Evolutionary conservation across 1,284 basidiomycete species (phyloP), one percentile per base, ranked within the genome.

Genomic region (Schizophyllum commune): DNA sequence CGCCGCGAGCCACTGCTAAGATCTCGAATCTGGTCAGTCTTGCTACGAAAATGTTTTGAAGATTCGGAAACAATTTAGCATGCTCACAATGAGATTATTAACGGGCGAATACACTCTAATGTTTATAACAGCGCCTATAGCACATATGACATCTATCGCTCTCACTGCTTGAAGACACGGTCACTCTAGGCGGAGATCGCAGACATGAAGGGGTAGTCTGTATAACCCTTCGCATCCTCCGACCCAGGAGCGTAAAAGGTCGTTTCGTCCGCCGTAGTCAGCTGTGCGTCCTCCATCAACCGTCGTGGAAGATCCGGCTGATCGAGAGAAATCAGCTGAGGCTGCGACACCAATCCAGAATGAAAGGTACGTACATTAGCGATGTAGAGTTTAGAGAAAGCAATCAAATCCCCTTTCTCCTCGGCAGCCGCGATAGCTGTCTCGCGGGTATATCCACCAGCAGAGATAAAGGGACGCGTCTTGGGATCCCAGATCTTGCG

Each of bases 271-370:
- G 61, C 65, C 7, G 60, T 56, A 4, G 62, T 64, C 7, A 75
- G 62, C 1, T 70, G 68, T 4, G 73, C 58, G 53, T 72, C 62
- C 54, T 73, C 62, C 55, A 66, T 63, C 11, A 76, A 62, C 2
- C 82, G 75, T 11, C 71, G 65, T 0, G 77, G 77, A 0, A 84
- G 72, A 65, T 84, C 83, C 15, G 83, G 82, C 76, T 79, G 60
- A 59, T 79, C 74, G 34, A n/a, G 17, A 22, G 55, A 4, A 58
- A 21, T 59, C 51, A 47, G 39, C 27, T 27, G 27, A 27, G 27
- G 2, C 5, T 47, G 39, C 39, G 9, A 11, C 4, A 13, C 39
- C 17, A 47, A 3, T 3, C 13, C 13, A 3, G 9, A 47, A 17
- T 13, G 17, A 4, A 17, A 62, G 57, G 1, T 74, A 60, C 2